Conservation (phyloP, 2,329 filamentous ascomycete genomes). For the Neofusicoccum cordaticola region DNA sequence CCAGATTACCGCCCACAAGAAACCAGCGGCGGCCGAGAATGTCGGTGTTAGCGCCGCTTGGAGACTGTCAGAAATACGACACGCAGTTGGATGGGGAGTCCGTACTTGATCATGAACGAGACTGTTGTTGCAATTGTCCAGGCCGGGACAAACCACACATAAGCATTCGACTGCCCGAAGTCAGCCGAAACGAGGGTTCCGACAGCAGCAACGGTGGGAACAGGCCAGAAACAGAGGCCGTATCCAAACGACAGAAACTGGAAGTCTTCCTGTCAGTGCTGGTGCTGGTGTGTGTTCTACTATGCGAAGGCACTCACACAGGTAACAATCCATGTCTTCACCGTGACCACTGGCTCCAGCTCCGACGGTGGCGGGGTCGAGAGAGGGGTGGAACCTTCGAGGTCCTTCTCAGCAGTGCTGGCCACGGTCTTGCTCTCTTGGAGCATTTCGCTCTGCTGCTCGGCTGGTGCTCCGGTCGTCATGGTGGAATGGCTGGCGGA, state of each 20-base stretch:
- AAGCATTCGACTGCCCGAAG: constrained; percentile 1
- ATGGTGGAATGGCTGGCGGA: background rate
- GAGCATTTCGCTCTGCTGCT: background rate
- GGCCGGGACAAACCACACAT: constrained; percentile 25
- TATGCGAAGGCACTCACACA: background rate
- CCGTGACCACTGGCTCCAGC: constrained; percentile 1
- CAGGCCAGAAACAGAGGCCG: constrained; percentile 30
- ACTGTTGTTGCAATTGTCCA: constrained; percentile 24
- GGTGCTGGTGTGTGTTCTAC: background rate
- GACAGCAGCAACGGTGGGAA: constrained; percentile 28
- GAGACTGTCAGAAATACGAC: too few species aligned
- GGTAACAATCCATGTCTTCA: constrained; percentile 6
- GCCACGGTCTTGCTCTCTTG: background rate
- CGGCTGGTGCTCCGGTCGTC: background rate
- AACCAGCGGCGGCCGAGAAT: constrained; percentile 50
- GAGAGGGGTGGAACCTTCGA: background rate
- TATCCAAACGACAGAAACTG: constrained; percentile 28
- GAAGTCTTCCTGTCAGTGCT: too few species aligned
- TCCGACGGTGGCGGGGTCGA: background rate
- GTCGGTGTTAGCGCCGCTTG: constrained; percentile 44
- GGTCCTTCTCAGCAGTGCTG: background rate
- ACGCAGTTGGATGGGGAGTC: too few species aligned
- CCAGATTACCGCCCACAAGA: constrained; percentile 42
- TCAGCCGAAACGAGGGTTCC: constrained; percentile 15
- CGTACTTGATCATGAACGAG: constrained; percentile 21